Conservation (phyloP, 805 yeast genomes). For the Candida bentonensis region DNA sequence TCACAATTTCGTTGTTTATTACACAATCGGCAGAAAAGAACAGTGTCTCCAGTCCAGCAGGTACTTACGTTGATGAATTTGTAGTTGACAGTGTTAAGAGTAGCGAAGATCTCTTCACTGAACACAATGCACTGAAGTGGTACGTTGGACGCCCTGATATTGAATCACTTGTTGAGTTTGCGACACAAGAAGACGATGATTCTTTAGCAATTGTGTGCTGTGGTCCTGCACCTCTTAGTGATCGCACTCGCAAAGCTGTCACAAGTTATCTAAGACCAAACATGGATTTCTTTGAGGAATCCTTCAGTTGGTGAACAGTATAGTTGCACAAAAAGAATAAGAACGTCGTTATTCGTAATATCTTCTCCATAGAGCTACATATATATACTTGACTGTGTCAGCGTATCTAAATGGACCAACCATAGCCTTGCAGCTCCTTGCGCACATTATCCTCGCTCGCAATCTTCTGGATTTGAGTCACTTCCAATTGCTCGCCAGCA, state of each 20-base stretch:
- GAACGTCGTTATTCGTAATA: background rate
- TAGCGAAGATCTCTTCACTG: too few species aligned
- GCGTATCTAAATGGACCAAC: slow-evolving; percentile 37
- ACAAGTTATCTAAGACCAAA: background rate
- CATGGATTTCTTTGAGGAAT: background rate
- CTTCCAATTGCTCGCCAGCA: slow-evolving; percentile 74
- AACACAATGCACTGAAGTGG: background rate
- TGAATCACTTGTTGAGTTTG: background rate
- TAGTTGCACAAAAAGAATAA: background rate
- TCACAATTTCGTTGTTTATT: background rate
- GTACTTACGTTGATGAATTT: too few species aligned
- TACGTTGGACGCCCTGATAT: background rate
- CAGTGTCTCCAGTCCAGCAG: too few species aligned
- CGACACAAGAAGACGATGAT: background rate
- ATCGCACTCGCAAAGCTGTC: background rate
- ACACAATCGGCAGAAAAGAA: too few species aligned
- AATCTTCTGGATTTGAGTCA: slow-evolving; percentile 83
- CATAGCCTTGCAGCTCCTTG: slow-evolving; percentile 58
- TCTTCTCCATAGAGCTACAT: background rate
- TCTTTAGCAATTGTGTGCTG: background rate
- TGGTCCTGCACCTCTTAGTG: background rate
- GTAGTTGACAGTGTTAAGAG: too few species aligned
- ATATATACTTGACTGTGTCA: background rate
- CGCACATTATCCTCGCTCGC: slow-evolving; percentile 73
- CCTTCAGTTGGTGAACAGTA: background rate